These are phyloP conservation scores for Fusarium anguioides DNA, from an alignment of 2,329 filamentous ascomycete genomes.

Conservation along the genomic window DNA sequence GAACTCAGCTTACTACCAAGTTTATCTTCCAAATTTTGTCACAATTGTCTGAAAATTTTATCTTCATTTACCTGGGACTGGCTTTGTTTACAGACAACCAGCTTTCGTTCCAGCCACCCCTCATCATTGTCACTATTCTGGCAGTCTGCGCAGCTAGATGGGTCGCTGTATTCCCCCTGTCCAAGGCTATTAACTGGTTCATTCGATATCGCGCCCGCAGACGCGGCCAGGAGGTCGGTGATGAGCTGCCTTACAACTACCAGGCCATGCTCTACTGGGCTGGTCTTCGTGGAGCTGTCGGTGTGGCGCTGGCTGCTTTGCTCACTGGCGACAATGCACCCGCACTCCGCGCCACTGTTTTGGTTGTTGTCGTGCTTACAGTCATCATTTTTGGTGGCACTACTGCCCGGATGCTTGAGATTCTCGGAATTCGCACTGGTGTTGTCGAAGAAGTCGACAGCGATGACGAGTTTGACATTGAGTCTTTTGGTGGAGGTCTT, in stretches of 20 bases:
- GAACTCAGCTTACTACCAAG: slow-evolving; percentile 97
- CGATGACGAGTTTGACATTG: slow-evolving; percentile 98
- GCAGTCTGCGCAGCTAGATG: slow-evolving; percentile 94
- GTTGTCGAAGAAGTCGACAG: slow-evolving; percentile 97
- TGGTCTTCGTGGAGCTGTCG: slow-evolving; percentile 92
- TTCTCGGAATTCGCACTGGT: slow-evolving; percentile 93
- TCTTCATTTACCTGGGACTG: slow-evolving; percentile 97
- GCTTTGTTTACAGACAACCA: slow-evolving; percentile 93
- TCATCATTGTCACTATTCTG: slow-evolving; percentile 91
- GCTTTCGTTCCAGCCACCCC: slow-evolving; percentile 90
- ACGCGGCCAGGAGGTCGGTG: slow-evolving; percentile 77
- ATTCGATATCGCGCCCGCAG: slow-evolving; percentile 86
- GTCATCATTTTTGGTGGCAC: slow-evolving; percentile 99
- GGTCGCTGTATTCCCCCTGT: slow-evolving; percentile 94
- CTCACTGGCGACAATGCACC: slow-evolving; percentile 84
- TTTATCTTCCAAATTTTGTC: slow-evolving; percentile 96
- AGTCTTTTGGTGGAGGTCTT: slow-evolving; percentile 75
- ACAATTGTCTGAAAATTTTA: slow-evolving; percentile 98
- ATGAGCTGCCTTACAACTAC: slow-evolving; percentile 93
- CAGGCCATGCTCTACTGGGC: slow-evolving; percentile 99
- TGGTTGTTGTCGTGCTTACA: slow-evolving; percentile 95
- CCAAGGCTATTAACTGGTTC: slow-evolving; percentile 89
- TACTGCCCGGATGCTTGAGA: slow-evolving; percentile 97
- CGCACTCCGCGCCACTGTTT: slow-evolving; percentile 90
- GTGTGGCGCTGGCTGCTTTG: slow-evolving; percentile 91